Evolutionary conservation across 805 yeast species (phyloP), one percentile per base, ranked within the genome.

Genomic region (Kodamaea restingae): DNA sequence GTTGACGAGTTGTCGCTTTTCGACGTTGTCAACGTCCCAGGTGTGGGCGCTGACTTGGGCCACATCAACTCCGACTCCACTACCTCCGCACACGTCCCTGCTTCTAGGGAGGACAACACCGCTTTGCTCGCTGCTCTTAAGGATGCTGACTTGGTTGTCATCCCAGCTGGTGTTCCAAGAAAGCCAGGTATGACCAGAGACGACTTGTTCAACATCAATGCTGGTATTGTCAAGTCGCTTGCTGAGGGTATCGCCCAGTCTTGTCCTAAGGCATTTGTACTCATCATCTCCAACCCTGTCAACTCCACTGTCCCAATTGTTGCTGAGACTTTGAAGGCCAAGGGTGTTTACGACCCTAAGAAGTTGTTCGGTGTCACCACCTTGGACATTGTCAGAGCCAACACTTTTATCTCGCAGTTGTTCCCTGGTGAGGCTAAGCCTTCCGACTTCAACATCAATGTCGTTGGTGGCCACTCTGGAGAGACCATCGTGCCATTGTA

Each of bases 141-240:
- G 46, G 74, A 64, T 26, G 48, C 76, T 4, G 65, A 75, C 44
- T 55, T 75, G 48, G 80, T 76, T 33, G 58, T 76, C 42, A 74
- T 76, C 52, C 95, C 95, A 34, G 95, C 95, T 25, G 95, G 95
- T 46, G 82, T 86, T 29, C 95, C 95, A 55, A 81, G 95, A 71
- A 87, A 87, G 70, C 95, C 95, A 30, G 95, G 95, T 42, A 86
- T 86, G 95, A 84, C 95, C 44, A 80, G 95, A 66, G 95, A 85
- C 60, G 95, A 86, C 55, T 74, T 86, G 58, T 85, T 86, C 75
- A 76, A 77, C 63, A 83, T 84, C 65, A 86, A 86, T 57, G 93
- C 95, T 6, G 78, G 82, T 25, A 88, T 88, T 58, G 82, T 88
- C 45, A 75, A 76, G 47, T 79, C 76, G 44, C 69, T 88, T 45